These are phyloP conservation scores for Xylariaceae sp. DNA, from an alignment of 2,329 filamentous ascomycete genomes.

Conservation along the genomic window DNA sequence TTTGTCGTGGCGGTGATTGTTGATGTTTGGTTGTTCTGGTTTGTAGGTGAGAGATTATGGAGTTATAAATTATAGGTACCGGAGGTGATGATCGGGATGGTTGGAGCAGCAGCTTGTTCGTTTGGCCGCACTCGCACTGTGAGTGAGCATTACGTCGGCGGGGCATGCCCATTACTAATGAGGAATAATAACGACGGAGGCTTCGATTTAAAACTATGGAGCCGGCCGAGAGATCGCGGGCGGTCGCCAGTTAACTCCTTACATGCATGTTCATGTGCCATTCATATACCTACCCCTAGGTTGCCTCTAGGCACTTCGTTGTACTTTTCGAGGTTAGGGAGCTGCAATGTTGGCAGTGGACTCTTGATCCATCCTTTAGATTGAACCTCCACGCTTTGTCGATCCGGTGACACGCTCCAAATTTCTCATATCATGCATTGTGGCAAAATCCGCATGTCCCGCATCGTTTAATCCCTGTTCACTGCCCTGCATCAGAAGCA, in stretches of 20 bases:
- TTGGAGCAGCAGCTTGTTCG: slow-evolving; percentile 2
- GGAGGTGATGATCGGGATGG: slow-evolving; percentile 5
- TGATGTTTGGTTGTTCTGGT: not conserved
- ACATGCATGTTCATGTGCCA: too few relatives aligned
- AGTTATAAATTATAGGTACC: too few relatives aligned
- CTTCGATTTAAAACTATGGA: too few relatives aligned
- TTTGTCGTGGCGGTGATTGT: not conserved
- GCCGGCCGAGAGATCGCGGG: too few relatives aligned
- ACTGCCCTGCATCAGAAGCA: too few relatives aligned
- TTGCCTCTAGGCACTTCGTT: too few relatives aligned
- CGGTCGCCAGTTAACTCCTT: too few relatives aligned
- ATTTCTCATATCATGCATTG: not conserved
- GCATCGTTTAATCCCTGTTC: too few relatives aligned
- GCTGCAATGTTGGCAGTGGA: too few relatives aligned
- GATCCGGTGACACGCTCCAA: not conserved
- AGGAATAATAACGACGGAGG: not conserved
- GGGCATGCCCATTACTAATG: not conserved
- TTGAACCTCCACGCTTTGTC: not conserved
- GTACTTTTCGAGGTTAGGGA: too few relatives aligned
- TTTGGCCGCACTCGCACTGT: not conserved
- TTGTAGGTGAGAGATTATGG: slow-evolving; percentile 11
- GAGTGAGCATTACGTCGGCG: slow-evolving; percentile 13
- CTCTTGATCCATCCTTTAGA: too few relatives aligned
- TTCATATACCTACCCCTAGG: too few relatives aligned
- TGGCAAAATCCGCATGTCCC: not conserved